These are phyloP conservation scores for Amaranthus palmeri DNA, from an alignment of 148 eudicot species.

Conservation along the genomic window DNA sequence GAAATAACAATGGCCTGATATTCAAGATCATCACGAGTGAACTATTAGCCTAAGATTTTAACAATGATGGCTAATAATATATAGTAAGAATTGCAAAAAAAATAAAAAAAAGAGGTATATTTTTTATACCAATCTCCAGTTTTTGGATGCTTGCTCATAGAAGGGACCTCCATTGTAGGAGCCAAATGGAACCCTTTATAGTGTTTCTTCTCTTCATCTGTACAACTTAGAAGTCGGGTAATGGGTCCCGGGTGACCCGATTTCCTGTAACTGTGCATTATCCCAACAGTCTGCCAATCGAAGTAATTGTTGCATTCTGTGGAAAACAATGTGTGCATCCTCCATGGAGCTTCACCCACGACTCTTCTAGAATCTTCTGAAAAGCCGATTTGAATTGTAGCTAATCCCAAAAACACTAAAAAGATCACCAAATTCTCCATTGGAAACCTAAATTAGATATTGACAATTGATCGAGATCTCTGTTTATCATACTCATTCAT, in stretches of 20 bases:
- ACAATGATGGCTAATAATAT: background rate
- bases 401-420: background rate
- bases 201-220: constrained; percentile 64
- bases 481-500: background rate
- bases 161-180: constrained; percentile 92
- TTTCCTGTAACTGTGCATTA: constrained; percentile 78
- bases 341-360: constrained; percentile 44
- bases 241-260: constrained; percentile 86
- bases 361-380: background rate
- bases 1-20: too few relatives aligned
- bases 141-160: constrained; percentile 82
- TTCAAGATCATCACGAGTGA: too few relatives aligned
- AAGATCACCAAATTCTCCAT: constrained; percentile 7
- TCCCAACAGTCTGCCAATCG: constrained; percentile 97
- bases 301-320: constrained; percentile 94
- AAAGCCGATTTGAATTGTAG: background rate
- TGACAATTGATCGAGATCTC: background rate
- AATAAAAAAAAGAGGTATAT: background rate
- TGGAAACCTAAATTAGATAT: background rate
- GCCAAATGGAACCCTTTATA: constrained; percentile 88
- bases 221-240: constrained; percentile 92
- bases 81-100: background rate
- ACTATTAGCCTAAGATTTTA: too few relatives aligned
- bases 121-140: constrained; percentile 82
- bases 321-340: constrained; percentile 93